These are phyloP conservation scores for Colletotrichum gigasporum DNA, from an alignment of 2,329 filamentous ascomycete genomes.

Conservation along the genomic window DNA sequence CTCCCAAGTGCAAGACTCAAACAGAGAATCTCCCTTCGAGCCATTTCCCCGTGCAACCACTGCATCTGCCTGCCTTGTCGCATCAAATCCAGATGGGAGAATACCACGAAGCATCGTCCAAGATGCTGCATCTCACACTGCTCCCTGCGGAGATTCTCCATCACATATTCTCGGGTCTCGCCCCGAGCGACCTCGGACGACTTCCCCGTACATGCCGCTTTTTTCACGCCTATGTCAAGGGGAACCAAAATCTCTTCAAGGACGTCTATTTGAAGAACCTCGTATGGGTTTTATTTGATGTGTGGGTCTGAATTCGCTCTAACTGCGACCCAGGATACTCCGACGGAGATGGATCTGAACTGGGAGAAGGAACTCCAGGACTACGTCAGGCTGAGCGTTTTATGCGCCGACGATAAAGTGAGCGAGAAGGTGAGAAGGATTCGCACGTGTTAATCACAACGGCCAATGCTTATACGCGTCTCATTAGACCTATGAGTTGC, in stretches of 20 bases:
- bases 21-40: not conserved
- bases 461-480: not conserved
- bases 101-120: not conserved
- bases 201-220: constrained; percentile 61
- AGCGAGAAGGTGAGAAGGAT: constrained; percentile 49
- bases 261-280: constrained; percentile 67
- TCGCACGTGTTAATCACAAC: not conserved
- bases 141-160: constrained; percentile 73
- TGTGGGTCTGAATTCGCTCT: not conserved
- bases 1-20: not conserved
- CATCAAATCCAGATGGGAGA: not conserved
- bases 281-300: constrained; percentile 48
- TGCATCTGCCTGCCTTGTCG: not conserved
- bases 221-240: constrained; percentile 63
- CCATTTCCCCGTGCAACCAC: not conserved
- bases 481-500: constrained; percentile 51
- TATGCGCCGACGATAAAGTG: constrained; percentile 46
- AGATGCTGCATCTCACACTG: constrained; percentile 21
- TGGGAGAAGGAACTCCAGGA: constrained; percentile 56
- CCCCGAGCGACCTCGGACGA: constrained; percentile 63
- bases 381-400: constrained; percentile 51
- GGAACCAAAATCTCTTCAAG: constrained; percentile 68
- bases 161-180: constrained; percentile 65
- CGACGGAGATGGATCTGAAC: constrained; percentile 46
- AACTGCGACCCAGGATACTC: constrained; percentile 40